Evolutionary conservation across 306 rosid genomes (phyloP), one percentile per base, ranked within the genome.

Genomic region (Datisca glomerata): DNA sequence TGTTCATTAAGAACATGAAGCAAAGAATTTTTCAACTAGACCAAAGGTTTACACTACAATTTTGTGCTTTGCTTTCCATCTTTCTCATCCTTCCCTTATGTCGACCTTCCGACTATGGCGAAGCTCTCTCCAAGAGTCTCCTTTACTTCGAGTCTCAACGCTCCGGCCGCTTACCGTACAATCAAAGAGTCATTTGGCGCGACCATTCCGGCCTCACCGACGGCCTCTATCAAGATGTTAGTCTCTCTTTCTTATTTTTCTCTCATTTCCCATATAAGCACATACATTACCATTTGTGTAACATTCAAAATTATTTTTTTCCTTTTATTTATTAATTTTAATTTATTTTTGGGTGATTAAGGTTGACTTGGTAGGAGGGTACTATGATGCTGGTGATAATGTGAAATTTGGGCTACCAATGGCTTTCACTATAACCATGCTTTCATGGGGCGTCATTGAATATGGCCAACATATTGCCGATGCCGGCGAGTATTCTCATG

Each of bases 321-420:
- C n/a, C n/a, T n/a, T n/a, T n/a, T n/a, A n/a, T n/a, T n/a, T n/a
- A n/a, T n/a, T n/a, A n/a, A n/a, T n/a, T n/a, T n/a, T n/a, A n/a
- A n/a, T n/a, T n/a, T 45, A 13, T 1, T 35, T 42, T 45, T 19
- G 38, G 16, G 43, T n/a, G n/a, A n/a, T 62, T 54, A 20, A 87
- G 97, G 97, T 74, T 45, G 97, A 89, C 59, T 68, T 89, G 78
- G 93, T 89, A 0, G 97, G 97, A 70, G 97, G 97, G 33, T 89
- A 89, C 25, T 83, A 89, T 46, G 97, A 89, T 50, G 97, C 97
- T 8, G 97, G 97, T 6, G 97, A 89, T 63, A 94, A 89, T n/a
- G 97, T 89, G 12, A 89, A 89, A 57, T 87, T 87, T 45, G 94
- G 97, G 8, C 68, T 87, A 2, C 97, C 97, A 34, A 87, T 87